Evolutionary conservation across 2,329 filamentous ascomycete species (phyloP).

Genomic region (Cladophialophora yegresii): DNA sequence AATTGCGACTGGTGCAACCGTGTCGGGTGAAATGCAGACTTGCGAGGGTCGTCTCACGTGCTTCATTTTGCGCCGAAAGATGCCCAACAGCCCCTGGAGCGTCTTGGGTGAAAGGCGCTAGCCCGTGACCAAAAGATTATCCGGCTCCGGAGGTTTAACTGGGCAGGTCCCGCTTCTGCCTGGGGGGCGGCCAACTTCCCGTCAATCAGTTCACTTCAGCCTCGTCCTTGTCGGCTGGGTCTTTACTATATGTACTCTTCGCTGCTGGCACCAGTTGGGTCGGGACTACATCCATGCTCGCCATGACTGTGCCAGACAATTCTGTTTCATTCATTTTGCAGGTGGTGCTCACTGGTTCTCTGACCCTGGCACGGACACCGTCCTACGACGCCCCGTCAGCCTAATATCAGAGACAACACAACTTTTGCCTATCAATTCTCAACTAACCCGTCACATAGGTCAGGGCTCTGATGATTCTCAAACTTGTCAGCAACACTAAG

Average conservation of each 20-base stretch:
- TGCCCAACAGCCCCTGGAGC: background rate
- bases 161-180: conserved; percentile 6
- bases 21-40: conserved; percentile 1
- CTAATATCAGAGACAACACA: background rate
- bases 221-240: background rate
- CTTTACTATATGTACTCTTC: background rate
- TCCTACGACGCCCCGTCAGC: background rate
- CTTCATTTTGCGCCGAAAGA: background rate
- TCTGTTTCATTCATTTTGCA: background rate
- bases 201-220: conserved; percentile 8
- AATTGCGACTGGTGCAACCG: background rate
- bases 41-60: conserved; percentile 10
- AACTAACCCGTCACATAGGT: background rate
- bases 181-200: background rate
- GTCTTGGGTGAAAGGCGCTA: background rate
- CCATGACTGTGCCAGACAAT: background rate
- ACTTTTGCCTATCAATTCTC: background rate
- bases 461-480: background rate
- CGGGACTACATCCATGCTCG: background rate
- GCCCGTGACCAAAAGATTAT: conserved; percentile 4
- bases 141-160: background rate
- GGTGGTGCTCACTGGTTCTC: background rate
- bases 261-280: background rate
- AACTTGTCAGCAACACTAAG: background rate
- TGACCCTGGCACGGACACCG: too few relatives aligned